Evolutionary conservation across 257 asterid genomes (phyloP), one percentile per base, ranked within the genome.

Genomic region (Capsicum pubescens): DNA sequence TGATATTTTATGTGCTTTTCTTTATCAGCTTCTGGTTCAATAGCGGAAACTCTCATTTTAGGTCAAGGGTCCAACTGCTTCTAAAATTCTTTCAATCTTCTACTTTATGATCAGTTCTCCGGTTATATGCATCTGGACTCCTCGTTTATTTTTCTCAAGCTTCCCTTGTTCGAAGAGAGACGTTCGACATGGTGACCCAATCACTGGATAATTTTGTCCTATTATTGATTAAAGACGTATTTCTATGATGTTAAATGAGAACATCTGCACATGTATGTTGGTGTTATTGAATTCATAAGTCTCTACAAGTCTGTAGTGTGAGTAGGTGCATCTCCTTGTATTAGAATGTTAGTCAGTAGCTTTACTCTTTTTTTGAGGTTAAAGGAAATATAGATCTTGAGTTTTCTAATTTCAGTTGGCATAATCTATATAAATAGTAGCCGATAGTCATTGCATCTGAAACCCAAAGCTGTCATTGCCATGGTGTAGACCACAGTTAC

Each of bases 1-100:
- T 48, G 42, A 42, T n/a, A 71, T 71, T 46, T 71, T 46, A 17
- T 71, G 80, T 5, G 12, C 80, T 71, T 71, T 46, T 71, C 80
- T 71, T 71, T 71, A 46, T 71, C 42, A 71, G 59, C 39, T 46
- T 71, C 11, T 46, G 17, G 7, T 12, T 48, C 48, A 66, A 60
- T 61, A 32, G 72, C 10, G 9, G 59, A 55, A 72, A 72, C 55
- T 72, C 12, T 72, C 80, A 19, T 48, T 72, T 72, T 48, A 48
- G 59, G 59, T 72, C 42, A 48, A 46, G 11, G 80, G 9, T 72
- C n/a, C 3, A 72, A 72, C 59, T 46, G n/a, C 19, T 72, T 72
- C 59, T 70, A 9, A 44, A 10, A 72, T 48, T 48, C 42, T 72
- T 72, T 19, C 7, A n/a, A 11, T 72, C 56, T 72, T 48, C 58